Evolutionary conservation across 108 stramenopile genomes (phyloP), one percentile per base, ranked within the genome.

Genomic region (Ochromonas danica): DNA sequence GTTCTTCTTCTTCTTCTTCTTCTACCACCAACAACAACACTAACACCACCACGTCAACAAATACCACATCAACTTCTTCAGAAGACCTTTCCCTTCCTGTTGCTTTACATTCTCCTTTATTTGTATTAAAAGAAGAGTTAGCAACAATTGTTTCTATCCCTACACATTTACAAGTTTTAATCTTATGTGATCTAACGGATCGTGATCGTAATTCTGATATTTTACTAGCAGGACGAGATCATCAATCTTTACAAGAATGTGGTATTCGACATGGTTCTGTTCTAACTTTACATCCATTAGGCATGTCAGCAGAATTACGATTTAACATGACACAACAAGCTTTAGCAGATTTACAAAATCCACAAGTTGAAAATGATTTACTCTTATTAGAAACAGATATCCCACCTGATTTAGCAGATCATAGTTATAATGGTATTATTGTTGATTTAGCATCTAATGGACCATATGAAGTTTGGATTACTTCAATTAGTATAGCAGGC

Each of bases 401-500:
- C n/a, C n/a, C n/a, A n/a, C n/a, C n/a, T n/a, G n/a, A n/a, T n/a
- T n/a, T n/a, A n/a, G n/a, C n/a, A n/a, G n/a, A n/a, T 35, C 6
- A 36, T 67, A 67, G 63, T 25, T 75, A 75, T 41, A 75, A 75
- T 75, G 72, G 72, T 75, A 42, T 75, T 41, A 75, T 75, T 27
- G 6, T 75, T 36, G 72, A 75, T 75, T 17, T 75, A 10, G 36
- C 36, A 42, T 45, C 10, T 22, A 27, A 60, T 27, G 72, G 72
- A 27, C 72, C 72, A 22, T 75, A 30, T 60, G 72, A 75, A 60
- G 25, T 75, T 33, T 3, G 38, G 6, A 6, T 75, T 36, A 10
- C 6, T 60, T 27, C 72, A 31, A 33, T 75, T 31, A 41, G 40
- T 25, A 60, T 75, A 3, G 72, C n/a, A 36, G 72, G 72, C 6